phyloP scores from a whole-genome alignment of 768 basidiomycete genomes.

The Kwoniella sp. region DNA sequence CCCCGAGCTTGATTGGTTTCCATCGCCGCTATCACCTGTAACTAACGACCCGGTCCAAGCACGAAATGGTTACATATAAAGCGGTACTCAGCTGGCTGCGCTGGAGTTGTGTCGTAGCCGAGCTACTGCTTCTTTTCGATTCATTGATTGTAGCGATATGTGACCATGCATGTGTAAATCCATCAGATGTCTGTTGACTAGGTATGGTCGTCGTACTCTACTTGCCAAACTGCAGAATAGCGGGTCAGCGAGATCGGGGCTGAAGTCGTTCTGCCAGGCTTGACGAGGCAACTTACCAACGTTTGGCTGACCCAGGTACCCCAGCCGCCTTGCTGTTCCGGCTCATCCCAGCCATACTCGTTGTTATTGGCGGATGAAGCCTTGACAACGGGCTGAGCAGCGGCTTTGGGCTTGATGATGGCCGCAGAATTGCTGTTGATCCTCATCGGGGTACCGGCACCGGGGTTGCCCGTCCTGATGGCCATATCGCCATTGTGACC shows the following conservation, averaged over 20 bases:
- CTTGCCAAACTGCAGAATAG: background rate
- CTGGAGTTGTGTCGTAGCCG: too few relatives aligned
- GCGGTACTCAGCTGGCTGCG: too few relatives aligned
- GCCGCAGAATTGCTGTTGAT: conserved; percentile 1
- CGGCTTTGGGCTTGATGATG: conserved; percentile 8
- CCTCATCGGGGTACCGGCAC: conserved; percentile 20
- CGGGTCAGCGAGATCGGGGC: background rate
- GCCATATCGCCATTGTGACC: background rate
- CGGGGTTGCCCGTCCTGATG: background rate
- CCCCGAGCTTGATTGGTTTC: background rate
- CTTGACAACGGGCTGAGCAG: background rate
- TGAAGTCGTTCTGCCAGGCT: too few relatives aligned
- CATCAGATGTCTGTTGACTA: too few relatives aligned
- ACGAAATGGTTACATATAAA: too few relatives aligned
- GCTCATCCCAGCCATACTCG: conserved; percentile 25
- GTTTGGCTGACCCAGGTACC: conserved; percentile 8
- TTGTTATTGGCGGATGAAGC: background rate
- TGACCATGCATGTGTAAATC: too few relatives aligned
- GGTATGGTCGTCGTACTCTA: too few relatives aligned
- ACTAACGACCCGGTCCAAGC: too few relatives aligned
- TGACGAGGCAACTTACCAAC: conserved; percentile 19
- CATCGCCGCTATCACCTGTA: too few relatives aligned
- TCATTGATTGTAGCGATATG: too few relatives aligned
- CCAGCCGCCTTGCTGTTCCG: conserved; percentile 2
- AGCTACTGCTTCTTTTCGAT: too few relatives aligned